These are phyloP conservation scores for Claviceps fusiformis DNA, from an alignment of 2,329 filamentous ascomycete species.

Conservation along the genomic window DNA sequence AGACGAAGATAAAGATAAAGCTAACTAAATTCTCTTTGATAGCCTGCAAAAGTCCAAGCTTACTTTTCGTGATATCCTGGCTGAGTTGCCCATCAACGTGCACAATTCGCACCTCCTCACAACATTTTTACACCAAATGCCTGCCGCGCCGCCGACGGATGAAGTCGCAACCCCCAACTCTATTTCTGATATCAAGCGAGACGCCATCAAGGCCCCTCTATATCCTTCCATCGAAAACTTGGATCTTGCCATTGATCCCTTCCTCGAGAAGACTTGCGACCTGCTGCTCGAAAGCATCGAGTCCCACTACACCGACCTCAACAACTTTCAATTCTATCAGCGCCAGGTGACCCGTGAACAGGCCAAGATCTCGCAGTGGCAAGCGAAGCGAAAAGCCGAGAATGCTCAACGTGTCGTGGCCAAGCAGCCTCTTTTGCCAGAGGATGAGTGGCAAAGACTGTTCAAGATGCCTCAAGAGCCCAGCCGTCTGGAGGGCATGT, in stretches of 20 bases:
- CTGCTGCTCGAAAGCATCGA: constrained; percentile 93
- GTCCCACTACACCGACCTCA: constrained; percentile 94
- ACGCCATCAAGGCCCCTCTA: constrained; percentile 50
- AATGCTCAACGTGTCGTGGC: constrained; percentile 72
- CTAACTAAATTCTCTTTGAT: constrained; percentile 1
- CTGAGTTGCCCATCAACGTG: constrained; percentile 77
- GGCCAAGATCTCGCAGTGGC: constrained; percentile 92
- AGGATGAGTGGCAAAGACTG: constrained; percentile 95
- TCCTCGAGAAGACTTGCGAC: constrained; percentile 96
- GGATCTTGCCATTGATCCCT: constrained; percentile 89
- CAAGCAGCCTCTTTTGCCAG: constrained; percentile 79
- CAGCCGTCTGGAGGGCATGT: constrained; percentile 79
- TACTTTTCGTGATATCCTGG: constrained; percentile 82
- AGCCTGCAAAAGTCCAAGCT: constrained; percentile 92
- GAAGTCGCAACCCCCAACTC: constrained; percentile 66
- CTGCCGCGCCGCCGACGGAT: constrained; percentile 45
- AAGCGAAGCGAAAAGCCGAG: constrained; percentile 91
- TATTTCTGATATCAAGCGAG: constrained; percentile 60
- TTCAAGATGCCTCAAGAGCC: constrained; percentile 97
- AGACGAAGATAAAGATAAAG: neutral
- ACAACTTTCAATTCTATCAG: constrained; percentile 97
- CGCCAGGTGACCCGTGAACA: constrained; percentile 88
- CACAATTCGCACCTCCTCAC: constrained; percentile 98
- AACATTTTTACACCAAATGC: constrained; percentile 86
- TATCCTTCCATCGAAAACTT: constrained; percentile 82